Base-by-base conservation (phyloP, 805 yeast genomes). In the Hanseniaspora guilliermondii region DNA sequence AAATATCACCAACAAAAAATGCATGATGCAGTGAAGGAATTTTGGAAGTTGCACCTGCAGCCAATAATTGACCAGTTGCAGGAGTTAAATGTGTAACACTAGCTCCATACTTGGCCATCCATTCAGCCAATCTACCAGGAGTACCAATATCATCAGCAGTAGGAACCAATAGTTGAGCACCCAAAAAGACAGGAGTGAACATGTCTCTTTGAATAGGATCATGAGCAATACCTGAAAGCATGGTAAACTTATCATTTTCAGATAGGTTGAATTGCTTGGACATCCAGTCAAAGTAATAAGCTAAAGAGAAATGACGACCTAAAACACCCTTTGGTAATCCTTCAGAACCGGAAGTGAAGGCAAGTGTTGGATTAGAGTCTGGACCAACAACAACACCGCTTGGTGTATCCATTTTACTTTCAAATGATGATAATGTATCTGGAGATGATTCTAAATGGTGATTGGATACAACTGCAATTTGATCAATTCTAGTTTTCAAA, bases 211-310 rank as follows among this genome's bases (percentile, higher is more conserved):
- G 99, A 59, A 93, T 91, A 12, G 99, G 99, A 70, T 93, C 99
- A 68, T 93, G 99, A 0, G 99, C 99, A 67, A 93, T 93, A 64
- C 99, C 99, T 8, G 95, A 85, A 58, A 93, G 76, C 99, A 93
- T 93, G 21, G 99, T 93, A 73, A 93, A 93, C 64, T 75, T 84
- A 68, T 94, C 98, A 36, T 80, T 76, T 53, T 77, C 83, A 41
- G 85, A 76, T 39, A 93, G 76, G 35, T 82, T 79, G 64, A 93
- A 93, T 45, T 83, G 78, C 68, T 86, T 70, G 19, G 97, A 76
- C 99, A 93, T 93, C 99, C 99, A 93, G 37, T 95, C 95, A 78
- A 93, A 93, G 71, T 93, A 93, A 73, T 93, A 93, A 2, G 98
- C 96, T 58, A 93, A 73, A 0, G 97, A 91, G 70, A 82, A 94